phyloP scores from a whole-genome alignment of 345 rosid genomes.

The Gossypium mustelinum region DNA sequence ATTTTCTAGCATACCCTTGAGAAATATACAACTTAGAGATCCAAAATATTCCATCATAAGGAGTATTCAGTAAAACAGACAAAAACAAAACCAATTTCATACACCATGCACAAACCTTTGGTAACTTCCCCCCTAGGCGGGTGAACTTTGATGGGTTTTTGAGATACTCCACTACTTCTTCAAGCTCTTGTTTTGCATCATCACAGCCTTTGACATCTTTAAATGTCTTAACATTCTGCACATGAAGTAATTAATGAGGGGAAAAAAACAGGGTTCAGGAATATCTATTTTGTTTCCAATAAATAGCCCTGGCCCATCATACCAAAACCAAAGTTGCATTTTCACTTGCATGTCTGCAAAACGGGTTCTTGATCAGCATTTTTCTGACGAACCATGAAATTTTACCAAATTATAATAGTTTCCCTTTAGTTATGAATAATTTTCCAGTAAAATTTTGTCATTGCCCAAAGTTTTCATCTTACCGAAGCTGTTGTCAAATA shows the following conservation, averaged over 20 bases:
- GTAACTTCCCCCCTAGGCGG: constrained; percentile 97
- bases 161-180: constrained; percentile 95
- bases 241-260: constrained; percentile 26
- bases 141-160: constrained; percentile 92
- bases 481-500: neutral
- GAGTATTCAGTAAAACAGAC: neutral
- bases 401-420: neutral
- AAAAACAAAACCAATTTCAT: neutral
- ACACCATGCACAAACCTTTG: constrained; percentile 58
- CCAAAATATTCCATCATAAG: neutral
- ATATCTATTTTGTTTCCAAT: neutral
- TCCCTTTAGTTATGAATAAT: neutral
- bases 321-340: constrained; percentile 9
- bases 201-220: constrained; percentile 99
- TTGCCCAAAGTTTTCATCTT: constrained; percentile 3
- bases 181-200: constrained; percentile 99
- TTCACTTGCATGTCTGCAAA: neutral
- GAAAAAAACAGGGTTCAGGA: neutral
- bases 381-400: neutral
- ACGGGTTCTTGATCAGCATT: neutral
- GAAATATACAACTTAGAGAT: neutral
- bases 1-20: neutral
- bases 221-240: constrained; percentile 95
- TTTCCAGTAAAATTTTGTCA: neutral
- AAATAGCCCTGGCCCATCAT: constrained; percentile 8